These are phyloP conservation scores for Smittium culicis DNA, from an alignment of 371 early-diverging fungal genomes.

Conservation along the genomic window DNA sequence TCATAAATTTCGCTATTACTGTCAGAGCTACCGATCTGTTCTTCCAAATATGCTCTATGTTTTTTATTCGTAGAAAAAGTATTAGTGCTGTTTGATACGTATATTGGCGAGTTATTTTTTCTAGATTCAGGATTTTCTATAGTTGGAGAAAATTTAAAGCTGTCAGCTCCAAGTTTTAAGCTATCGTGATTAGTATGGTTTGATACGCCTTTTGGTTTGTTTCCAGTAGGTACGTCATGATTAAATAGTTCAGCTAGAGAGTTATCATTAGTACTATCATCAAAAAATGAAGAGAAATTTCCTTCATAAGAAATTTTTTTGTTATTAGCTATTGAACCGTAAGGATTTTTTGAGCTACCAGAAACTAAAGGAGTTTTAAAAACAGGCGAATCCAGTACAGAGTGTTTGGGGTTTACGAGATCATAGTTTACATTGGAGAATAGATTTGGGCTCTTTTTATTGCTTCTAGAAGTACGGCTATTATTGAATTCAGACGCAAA, in stretches of 20 bases:
- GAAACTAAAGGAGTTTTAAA: slow-evolving; percentile 15
- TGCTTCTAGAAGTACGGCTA: neutral
- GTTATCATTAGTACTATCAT: neutral
- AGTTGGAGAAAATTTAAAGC: neutral
- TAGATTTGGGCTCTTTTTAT: neutral
- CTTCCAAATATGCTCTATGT: neutral
- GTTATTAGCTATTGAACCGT: slow-evolving; percentile 21
- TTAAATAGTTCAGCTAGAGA: neutral
- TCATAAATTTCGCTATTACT: neutral
- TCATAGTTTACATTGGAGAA: slow-evolving; percentile 1
- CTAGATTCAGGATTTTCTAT: too few relatives aligned
- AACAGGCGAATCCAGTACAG: slow-evolving; percentile 22
- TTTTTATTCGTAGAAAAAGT: neutral
- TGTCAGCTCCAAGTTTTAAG: neutral
- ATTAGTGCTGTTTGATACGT: too few relatives aligned
- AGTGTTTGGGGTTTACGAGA: slow-evolving; percentile 17
- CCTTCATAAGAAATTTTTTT: too few relatives aligned
- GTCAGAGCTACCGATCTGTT: too few relatives aligned
- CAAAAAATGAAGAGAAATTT: too few relatives aligned
- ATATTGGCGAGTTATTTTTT: too few relatives aligned
- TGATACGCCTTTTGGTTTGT: neutral
- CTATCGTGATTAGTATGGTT: neutral
- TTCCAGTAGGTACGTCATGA: neutral
- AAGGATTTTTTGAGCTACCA: slow-evolving; percentile 15
- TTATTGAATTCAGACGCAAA: neutral